Conservation (phyloP, 768 basidiomycete genomes). For the Agrocybe praecox region DNA sequence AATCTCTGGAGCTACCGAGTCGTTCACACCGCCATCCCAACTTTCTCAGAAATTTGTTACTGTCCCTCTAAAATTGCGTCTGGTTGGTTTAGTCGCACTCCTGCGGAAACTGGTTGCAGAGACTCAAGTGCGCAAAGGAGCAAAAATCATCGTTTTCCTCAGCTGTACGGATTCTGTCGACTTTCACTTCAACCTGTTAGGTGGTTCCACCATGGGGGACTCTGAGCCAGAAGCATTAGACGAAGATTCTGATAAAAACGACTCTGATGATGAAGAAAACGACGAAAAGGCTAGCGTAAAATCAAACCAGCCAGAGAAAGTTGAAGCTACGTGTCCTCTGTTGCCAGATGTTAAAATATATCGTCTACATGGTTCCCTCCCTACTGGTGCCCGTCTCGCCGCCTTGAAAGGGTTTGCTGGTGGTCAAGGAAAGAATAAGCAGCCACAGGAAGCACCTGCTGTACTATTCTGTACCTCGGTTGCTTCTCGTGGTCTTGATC, state of each 20-base stretch:
- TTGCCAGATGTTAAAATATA: constrained; percentile 83
- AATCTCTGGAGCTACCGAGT: constrained; percentile 35
- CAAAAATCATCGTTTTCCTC: constrained; percentile 92
- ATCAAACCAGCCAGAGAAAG: constrained; percentile 35
- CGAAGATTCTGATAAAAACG: constrained; percentile 28
- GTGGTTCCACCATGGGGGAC: constrained; percentile 67
- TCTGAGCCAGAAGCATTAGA: constrained; percentile 25
- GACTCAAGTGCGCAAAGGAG: constrained; percentile 49
- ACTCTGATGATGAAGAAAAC: constrained; percentile 28
- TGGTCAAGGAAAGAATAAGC: constrained; percentile 27
- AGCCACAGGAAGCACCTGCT: constrained; percentile 43
- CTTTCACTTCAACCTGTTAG: constrained; percentile 89
- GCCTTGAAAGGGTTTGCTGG: constrained; percentile 84
- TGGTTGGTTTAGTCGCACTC: constrained; percentile 87
- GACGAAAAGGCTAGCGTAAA: constrained; percentile 17
- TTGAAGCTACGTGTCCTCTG: constrained; percentile 70
- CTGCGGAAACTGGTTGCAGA: constrained; percentile 79
- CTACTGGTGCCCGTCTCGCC: constrained; percentile 75
- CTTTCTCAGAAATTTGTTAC: constrained; percentile 89
- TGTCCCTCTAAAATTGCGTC: constrained; percentile 90
- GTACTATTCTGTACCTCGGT: constrained; percentile 95
- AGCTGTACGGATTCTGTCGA: constrained; percentile 98
- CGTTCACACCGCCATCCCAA: constrained; percentile 94
- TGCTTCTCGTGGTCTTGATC: constrained; percentile 96
- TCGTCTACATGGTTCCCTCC: constrained; percentile 92